Conservation (phyloP, 2,329 filamentous ascomycete species). For the Endocalyx cinctus region DNA sequence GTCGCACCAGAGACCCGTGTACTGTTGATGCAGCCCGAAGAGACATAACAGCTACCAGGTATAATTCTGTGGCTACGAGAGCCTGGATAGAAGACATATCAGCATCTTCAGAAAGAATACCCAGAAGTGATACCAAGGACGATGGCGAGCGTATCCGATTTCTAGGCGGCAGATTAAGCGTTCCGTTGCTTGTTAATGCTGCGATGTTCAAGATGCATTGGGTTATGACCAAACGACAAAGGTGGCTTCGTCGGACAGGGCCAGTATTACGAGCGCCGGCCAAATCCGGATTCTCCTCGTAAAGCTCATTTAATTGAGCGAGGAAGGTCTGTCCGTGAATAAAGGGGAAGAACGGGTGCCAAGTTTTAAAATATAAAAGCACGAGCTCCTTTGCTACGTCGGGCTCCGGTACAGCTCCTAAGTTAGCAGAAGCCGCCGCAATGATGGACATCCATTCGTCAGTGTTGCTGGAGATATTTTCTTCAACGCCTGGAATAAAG, state of each 20-base stretch:
- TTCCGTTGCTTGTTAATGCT: conserved; percentile 27
- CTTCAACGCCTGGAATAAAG: no score
- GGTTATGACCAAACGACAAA: conserved; percentile 35
- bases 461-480: no score
- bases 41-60: conserved; percentile 42
- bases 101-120: conserved; percentile 33
- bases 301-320: conserved; percentile 38
- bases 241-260: conserved; percentile 10
- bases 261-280: conserved; percentile 3
- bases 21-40: conserved; percentile 44
- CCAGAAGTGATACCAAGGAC: conserved; percentile 33
- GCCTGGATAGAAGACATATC: conserved; percentile 44
- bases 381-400: no score
- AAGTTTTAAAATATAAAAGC: conserved; percentile 48
- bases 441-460: no score
- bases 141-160: conserved; percentile 33
- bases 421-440: no score
- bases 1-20: conserved; percentile 40
- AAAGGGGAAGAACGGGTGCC: conserved; percentile 50
- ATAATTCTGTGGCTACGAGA: conserved; percentile 42
- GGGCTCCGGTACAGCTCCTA: no score
- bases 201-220: conserved; percentile 49
- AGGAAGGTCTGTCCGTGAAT: conserved; percentile 46
- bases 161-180: conserved; percentile 25
- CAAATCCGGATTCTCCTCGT: conserved; percentile 13